These are phyloP conservation scores for Scorias spongiosa DNA, from an alignment of 2,329 filamentous ascomycete genomes.

Conservation along the genomic window DNA sequence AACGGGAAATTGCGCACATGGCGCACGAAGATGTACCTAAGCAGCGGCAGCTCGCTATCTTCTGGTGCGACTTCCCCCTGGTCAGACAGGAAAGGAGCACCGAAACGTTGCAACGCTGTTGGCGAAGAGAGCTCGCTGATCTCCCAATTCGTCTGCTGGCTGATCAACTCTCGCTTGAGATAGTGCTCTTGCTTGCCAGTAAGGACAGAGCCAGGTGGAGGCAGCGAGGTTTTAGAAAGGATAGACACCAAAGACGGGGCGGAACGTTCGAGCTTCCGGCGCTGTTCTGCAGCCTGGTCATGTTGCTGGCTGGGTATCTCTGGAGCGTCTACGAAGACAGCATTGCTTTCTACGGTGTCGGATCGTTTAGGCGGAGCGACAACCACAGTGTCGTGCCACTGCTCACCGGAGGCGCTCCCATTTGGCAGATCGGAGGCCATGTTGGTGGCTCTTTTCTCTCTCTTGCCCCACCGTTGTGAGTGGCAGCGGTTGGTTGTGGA, in stretches of 20 bases:
- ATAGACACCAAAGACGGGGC: slow-evolving; percentile 10
- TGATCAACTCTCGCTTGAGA: slow-evolving; percentile 87
- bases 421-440: neutral
- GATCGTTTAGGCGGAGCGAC: slow-evolving; percentile 5
- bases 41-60: slow-evolving; percentile 82
- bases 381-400: neutral
- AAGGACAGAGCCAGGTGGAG: slow-evolving; percentile 46
- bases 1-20: slow-evolving; percentile 98
- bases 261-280: slow-evolving; percentile 11
- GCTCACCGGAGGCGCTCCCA: neutral
- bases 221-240: slow-evolving; percentile 28
- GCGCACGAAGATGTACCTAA: slow-evolving; percentile 94
- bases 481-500: too few species aligned
- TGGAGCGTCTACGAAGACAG: slow-evolving; percentile 15
- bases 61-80: slow-evolving; percentile 83
- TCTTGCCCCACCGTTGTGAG: neutral
- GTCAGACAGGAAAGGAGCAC: slow-evolving; percentile 85
- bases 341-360: slow-evolving; percentile 15
- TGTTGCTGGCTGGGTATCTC: slow-evolving; percentile 6
- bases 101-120: slow-evolving; percentile 86
- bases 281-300: slow-evolving; percentile 2
- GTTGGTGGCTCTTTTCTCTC: neutral
- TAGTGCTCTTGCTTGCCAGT: slow-evolving; percentile 99
- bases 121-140: slow-evolving; percentile 88
- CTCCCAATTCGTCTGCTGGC: slow-evolving; percentile 76